phyloP scores from a whole-genome alignment of 192 early-diverging fungal genomes.

The Diversispora eburnea region DNA sequence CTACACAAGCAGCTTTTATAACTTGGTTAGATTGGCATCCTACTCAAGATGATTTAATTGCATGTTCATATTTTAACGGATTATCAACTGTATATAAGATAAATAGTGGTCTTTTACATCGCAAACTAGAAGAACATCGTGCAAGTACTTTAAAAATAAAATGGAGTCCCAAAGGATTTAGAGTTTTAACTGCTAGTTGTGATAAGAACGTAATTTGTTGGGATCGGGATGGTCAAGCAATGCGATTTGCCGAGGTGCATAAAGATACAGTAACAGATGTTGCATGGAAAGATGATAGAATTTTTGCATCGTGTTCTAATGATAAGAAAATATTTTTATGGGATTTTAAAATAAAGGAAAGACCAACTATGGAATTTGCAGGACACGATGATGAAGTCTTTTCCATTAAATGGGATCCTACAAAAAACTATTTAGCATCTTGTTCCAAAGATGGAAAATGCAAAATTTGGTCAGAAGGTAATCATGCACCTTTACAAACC shows the following conservation, averaged over 20 bases:
- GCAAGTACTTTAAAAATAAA: neutral
- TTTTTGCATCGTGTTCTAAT: neutral
- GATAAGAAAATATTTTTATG: neutral
- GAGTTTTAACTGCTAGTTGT: neutral
- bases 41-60: neutral
- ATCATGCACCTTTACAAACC: neutral
- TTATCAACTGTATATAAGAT: neutral
- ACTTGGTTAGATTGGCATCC: neutral
- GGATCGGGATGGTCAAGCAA: neutral
- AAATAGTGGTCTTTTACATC: neutral
- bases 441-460: neutral
- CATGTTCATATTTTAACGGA: neutral
- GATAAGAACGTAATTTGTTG: neutral
- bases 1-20: neutral
- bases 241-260: neutral
- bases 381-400: neutral
- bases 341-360: neutral
- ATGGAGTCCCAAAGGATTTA: neutral
- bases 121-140: neutral
- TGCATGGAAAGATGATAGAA: neutral
- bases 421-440: neutral
- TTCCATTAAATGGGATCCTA: neutral
- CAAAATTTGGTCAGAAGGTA: neutral
- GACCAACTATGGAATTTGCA: neutral
- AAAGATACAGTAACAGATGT: neutral